Conservation (phyloP, 228 moss, liverwort and hornwort species). For the Sphagnum fallax region DNA sequence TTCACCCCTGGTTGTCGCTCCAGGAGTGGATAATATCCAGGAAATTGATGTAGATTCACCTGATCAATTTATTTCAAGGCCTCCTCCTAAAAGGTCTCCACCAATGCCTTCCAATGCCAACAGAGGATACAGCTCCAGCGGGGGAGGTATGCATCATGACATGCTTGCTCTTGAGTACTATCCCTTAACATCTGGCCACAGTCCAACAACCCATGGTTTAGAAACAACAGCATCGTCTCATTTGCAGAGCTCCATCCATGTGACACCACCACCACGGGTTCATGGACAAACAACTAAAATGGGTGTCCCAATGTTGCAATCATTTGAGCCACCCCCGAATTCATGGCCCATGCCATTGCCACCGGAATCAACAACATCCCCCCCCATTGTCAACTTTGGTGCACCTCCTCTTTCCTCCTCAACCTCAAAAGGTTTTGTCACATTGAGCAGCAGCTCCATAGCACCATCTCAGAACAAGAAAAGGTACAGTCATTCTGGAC, state of each 20-base stretch:
- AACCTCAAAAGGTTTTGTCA: constrained; percentile 37
- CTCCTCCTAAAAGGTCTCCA: constrained; percentile 9
- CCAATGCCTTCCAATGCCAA: constrained; percentile 4
- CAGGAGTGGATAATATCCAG: constrained; percentile 8
- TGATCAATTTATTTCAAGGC: not conserved
- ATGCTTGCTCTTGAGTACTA: constrained; percentile 8
- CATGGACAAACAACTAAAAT: constrained; percentile 15
- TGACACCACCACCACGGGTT: constrained; percentile 3
- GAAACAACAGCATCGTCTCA: constrained; percentile 1
- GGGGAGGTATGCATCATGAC: not conserved
- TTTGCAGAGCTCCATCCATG: not conserved
- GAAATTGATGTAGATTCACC: constrained; percentile 3
- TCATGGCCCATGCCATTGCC: constrained; percentile 29
- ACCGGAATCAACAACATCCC: constrained; percentile 15
- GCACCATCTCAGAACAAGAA: constrained; percentile 14
- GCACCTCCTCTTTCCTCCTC: constrained; percentile 41
- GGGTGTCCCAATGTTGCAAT: constrained; percentile 25
- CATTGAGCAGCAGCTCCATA: constrained; percentile 1
- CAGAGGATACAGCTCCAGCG: constrained; percentile 5
- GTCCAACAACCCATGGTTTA: not conserved
- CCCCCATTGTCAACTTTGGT: constrained; percentile 34
- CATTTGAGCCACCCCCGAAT: constrained; percentile 7
- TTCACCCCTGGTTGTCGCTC: constrained; percentile 11
- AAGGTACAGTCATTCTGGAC: constrained; percentile 70
- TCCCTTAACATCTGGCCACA: constrained; percentile 12